Conservation (phyloP, 2,329 filamentous ascomycete genomes). For the Bipolaris cookei region DNA sequence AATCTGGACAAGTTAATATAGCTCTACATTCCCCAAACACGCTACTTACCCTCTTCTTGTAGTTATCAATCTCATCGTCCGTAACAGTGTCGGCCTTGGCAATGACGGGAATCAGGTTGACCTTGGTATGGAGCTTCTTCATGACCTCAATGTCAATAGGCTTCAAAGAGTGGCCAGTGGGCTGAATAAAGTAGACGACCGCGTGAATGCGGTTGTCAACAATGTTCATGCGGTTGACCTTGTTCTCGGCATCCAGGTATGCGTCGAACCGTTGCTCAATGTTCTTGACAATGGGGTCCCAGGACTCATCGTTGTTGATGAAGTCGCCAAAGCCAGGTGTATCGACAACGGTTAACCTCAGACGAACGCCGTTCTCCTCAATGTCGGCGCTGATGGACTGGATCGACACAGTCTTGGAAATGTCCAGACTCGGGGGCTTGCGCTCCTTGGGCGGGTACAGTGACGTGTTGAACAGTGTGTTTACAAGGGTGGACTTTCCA, state of each 20-base stretch:
- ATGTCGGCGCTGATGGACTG: slow-evolving; percentile 69
- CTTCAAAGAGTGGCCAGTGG: slow-evolving; percentile 97
- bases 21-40: background rate
- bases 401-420: slow-evolving; percentile 77
- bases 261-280: slow-evolving; percentile 99
- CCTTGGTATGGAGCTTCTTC: slow-evolving; percentile 99
- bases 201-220: slow-evolving; percentile 99
- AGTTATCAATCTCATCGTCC: slow-evolving; percentile 90
- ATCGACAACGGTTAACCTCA: slow-evolving; percentile 95
- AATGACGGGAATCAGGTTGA: slow-evolving; percentile 99
- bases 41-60: slow-evolving; percentile 89
- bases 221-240: slow-evolving; percentile 99
- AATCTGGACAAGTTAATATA: slow-evolving; percentile 66
- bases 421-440: slow-evolving; percentile 95
- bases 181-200: slow-evolving; percentile 99
- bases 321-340: slow-evolving; percentile 99
- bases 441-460: slow-evolving; percentile 98
- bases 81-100: slow-evolving; percentile 98
- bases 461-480: slow-evolving; percentile 99
- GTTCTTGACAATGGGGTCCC: slow-evolving; percentile 98
- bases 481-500: slow-evolving; percentile 98
- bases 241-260: slow-evolving; percentile 99
- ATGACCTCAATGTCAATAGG: slow-evolving; percentile 99
- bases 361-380: slow-evolving; percentile 96
- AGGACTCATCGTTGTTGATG: slow-evolving; percentile 99